Evolutionary conservation across 2,329 filamentous ascomycete genomes (phyloP).

Genomic region (Pseudogymnoascus sp.): DNA sequence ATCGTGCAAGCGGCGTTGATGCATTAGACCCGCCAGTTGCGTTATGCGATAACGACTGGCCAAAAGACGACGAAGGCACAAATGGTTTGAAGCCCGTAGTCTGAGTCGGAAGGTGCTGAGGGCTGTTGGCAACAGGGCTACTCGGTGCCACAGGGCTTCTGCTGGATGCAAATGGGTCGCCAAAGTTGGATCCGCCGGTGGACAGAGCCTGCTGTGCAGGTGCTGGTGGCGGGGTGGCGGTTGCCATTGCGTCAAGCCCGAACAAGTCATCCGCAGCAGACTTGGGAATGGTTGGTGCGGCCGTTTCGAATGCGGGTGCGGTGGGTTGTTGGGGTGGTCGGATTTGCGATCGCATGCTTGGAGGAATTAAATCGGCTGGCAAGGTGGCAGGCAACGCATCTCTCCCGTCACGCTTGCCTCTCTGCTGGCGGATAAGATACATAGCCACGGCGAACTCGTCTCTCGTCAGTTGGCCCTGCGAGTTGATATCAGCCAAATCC

Average conservation of each 20-base stretch:
- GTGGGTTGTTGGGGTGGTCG: conserved; percentile 39
- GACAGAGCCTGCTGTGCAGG: conserved; percentile 56
- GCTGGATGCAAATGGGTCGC: conserved; percentile 37
- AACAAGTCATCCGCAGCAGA: conserved; percentile 92
- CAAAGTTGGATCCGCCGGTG: conserved; percentile 63
- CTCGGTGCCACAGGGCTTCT: conserved; percentile 22
- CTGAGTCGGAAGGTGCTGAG: conserved; percentile 32
- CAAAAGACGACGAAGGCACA: conserved; percentile 85
- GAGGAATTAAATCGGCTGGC: conserved; percentile 75
- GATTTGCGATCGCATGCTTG: conserved; percentile 64
- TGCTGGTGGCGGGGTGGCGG: conserved; percentile 39
- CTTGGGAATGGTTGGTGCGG: conserved; percentile 47
- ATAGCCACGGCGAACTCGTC: conserved; percentile 97
- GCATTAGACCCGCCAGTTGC: conserved; percentile 52
- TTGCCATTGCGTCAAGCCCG: conserved; percentile 70
- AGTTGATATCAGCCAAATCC: conserved; percentile 93
- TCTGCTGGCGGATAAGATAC: conserved; percentile 89
- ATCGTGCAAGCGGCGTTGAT: conserved; percentile 31
- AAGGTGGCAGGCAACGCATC: conserved; percentile 64
- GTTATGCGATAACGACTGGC: conserved; percentile 70
- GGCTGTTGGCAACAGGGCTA: conserved; percentile 22
- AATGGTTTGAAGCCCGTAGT: conserved; percentile 69
- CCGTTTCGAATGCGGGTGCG: conserved; percentile 36
- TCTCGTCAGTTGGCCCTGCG: conserved; percentile 72
- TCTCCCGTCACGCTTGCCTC: conserved; percentile 57